phyloP scores from a whole-genome alignment of 2,329 filamentous ascomycete genomes.

The Trichoderma endophyticum region DNA sequence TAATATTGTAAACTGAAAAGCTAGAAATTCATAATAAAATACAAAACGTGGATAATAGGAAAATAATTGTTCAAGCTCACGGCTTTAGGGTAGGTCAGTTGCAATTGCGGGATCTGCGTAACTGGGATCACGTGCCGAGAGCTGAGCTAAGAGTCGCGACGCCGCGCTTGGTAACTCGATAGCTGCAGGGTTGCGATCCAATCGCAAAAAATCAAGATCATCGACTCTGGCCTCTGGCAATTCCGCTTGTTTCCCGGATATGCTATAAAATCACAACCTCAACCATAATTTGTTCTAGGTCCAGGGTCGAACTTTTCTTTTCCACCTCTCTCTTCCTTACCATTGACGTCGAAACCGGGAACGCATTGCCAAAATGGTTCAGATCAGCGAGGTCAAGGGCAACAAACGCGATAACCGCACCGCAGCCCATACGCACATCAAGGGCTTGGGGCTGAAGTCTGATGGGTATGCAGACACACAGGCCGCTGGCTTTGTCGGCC shows the following conservation, averaged over 20 bases:
- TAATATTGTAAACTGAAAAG: not conserved
- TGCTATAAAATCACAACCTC: not conserved
- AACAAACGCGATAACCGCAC: conserved; percentile 94
- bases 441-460: conserved; percentile 79
- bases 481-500: conserved; percentile 83
- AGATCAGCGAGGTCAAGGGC: conserved; percentile 92
- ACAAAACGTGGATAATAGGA: too few relatives aligned
- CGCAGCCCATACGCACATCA: conserved; percentile 96
- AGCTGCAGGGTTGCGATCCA: conserved; percentile 29
- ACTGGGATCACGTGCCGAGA: conserved; percentile 28
- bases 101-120: not conserved
- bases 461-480: conserved; percentile 84
- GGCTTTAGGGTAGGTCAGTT: conserved; percentile 20
- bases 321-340: not conserved
- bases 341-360: not conserved
- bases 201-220: conserved; percentile 36
- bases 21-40: not conserved
- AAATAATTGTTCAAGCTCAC: not conserved
- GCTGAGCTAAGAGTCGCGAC: conserved; percentile 26
- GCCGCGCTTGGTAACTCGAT: conserved; percentile 26
- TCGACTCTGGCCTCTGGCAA: not conserved
- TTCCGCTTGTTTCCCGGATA: not conserved
- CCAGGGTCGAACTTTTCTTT: not conserved
- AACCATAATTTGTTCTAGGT: not conserved
- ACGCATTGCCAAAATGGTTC: conserved; percentile 62